A percentile compares a stretch with the other conserved stretches of the same genome.
Evolutionary conservation across 768 basidiomycete genomes (phyloP).

Genomic region (Mycena vitilis): DNA sequence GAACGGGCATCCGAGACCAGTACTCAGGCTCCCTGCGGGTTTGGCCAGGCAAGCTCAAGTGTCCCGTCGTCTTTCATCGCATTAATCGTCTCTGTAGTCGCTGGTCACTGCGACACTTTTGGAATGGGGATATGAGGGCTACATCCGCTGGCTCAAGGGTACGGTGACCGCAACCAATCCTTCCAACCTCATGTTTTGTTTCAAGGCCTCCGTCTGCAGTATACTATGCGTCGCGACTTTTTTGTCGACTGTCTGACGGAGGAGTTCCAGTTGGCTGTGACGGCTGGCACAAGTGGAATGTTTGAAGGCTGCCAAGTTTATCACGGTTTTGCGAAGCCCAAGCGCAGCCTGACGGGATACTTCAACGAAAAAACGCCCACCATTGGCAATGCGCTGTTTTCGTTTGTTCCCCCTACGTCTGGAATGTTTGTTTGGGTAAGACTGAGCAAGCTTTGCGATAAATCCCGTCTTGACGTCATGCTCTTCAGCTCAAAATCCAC

Average conservation of each 20-base stretch:
- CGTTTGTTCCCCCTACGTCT: slow-evolving; percentile 80
- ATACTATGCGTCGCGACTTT: slow-evolving; percentile 68
- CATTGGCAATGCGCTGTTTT: slow-evolving; percentile 57
- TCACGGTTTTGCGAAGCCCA: slow-evolving; percentile 55
- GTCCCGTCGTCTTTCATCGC: background rate
- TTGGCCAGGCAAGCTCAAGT: slow-evolving; percentile 63
- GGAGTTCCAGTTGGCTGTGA: slow-evolving; percentile 67
- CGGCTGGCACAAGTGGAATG: slow-evolving; percentile 42
- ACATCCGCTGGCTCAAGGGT: slow-evolving; percentile 84
- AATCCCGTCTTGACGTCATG: slow-evolving; percentile 15
- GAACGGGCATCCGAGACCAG: slow-evolving; percentile 76
- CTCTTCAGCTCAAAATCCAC: slow-evolving; percentile 67
- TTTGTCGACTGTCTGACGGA: slow-evolving; percentile 73
- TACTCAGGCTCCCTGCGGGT: slow-evolving; percentile 79
- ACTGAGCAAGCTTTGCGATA: background rate
- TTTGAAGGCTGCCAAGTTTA: slow-evolving; percentile 57
- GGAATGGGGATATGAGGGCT: slow-evolving; percentile 78
- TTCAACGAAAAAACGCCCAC: slow-evolving; percentile 54
- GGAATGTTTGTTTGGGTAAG: slow-evolving; percentile 86
- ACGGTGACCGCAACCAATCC: background rate
- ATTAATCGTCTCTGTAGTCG: slow-evolving; percentile 45
- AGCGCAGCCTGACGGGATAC: slow-evolving; percentile 28
- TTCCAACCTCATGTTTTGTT: slow-evolving; percentile 2
- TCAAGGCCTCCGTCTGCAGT: slow-evolving; percentile 65
- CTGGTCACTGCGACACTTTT: slow-evolving; percentile 70